phyloP scores from a whole-genome alignment of 2,329 filamentous ascomycete species.

The Epichloe amarillans region DNA sequence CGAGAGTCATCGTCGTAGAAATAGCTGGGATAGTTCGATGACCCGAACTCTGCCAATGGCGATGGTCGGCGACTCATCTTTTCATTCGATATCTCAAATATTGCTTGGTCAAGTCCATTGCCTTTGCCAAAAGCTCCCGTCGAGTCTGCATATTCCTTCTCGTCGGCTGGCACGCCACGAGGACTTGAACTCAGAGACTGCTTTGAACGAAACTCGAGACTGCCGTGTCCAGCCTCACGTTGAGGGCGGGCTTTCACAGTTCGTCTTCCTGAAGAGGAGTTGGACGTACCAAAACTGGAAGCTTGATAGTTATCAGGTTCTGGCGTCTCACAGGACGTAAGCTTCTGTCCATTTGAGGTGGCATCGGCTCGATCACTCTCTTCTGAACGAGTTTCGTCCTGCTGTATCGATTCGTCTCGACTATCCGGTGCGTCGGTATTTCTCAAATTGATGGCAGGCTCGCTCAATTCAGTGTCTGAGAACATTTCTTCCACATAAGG shows the following conservation, averaged over 20 bases:
- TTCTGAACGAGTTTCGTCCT: neutral
- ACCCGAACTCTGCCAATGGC: neutral
- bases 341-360: neutral
- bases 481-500: conserved; percentile 9
- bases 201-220: neutral
- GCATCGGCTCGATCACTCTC: neutral
- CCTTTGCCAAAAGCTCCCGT: neutral
- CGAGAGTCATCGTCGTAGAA: neutral
- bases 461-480: neutral
- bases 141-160: neutral
- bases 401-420: neutral
- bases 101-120: neutral
- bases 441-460: neutral
- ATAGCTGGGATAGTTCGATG: neutral
- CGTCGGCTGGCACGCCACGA: neutral
- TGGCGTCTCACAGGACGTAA: neutral
- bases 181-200: neutral
- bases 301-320: neutral
- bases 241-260: neutral
- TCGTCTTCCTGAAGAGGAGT: neutral
- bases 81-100: neutral
- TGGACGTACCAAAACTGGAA: neutral
- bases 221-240: neutral
- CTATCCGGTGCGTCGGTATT: neutral
- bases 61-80: neutral